Conservation (phyloP, 106 monocot genomes). For the Gastrodia elata region DNA sequence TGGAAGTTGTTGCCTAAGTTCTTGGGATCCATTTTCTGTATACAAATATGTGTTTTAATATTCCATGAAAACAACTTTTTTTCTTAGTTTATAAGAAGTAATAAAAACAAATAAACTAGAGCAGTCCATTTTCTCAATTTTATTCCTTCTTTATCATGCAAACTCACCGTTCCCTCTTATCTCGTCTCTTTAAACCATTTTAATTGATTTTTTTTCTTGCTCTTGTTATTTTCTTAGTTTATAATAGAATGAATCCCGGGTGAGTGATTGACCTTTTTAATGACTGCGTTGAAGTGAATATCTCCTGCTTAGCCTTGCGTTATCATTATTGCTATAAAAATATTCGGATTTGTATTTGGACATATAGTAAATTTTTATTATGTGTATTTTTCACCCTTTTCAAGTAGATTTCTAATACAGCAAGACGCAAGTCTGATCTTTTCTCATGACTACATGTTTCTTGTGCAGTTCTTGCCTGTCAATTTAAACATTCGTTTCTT, state of each 20-base stretch:
- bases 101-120: too few relatives aligned
- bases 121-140: too few relatives aligned
- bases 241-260: not conserved
- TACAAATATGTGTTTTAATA: too few relatives aligned
- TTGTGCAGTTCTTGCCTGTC: not conserved
- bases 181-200: too few relatives aligned
- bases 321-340: not conserved
- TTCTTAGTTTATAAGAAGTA: too few relatives aligned
- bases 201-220: not conserved
- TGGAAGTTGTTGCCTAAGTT: too few relatives aligned
- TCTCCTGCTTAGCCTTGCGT: not conserved
- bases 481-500: not conserved
- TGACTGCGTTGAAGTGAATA: not conserved
- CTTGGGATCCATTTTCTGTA: too few relatives aligned
- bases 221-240: not conserved
- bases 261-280: not conserved
- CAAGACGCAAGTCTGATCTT: not conserved
- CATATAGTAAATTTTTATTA: too few relatives aligned
- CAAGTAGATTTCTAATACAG: constrained; percentile 1
- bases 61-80: too few relatives aligned
- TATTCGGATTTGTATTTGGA: not conserved
- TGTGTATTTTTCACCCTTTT: too few relatives aligned
- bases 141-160: too few relatives aligned
- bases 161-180: too few relatives aligned
- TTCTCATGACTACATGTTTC: not conserved